Evolutionary conservation across 1,284 basidiomycete genomes (phyloP).

Genomic region (Apiotrichum veenhuisii): DNA sequence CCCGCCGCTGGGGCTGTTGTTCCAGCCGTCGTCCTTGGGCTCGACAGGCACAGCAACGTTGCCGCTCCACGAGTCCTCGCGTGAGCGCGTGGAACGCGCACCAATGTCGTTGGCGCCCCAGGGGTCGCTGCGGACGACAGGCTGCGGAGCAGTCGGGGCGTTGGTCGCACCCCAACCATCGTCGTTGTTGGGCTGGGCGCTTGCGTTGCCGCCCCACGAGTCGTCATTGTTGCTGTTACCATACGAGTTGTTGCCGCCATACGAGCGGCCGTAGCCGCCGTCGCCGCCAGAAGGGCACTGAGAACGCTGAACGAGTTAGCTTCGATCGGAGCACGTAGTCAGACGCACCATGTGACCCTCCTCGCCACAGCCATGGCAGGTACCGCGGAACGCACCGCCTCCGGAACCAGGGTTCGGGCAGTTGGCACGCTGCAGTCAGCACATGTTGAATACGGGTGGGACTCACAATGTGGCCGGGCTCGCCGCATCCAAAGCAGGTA

Average conservation of each 20-base stretch:
- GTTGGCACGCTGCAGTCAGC: no score
- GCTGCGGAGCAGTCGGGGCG: neutral
- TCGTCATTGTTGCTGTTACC: neutral
- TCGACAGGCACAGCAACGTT: no score
- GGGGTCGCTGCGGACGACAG: neutral
- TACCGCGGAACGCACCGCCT: no score
- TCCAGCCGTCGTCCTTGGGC: neutral
- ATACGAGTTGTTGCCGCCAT: neutral
- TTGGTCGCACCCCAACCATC: neutral
- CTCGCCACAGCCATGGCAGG: no score
- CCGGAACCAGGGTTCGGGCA: no score
- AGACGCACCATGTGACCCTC: no score
- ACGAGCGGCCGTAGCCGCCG: neutral
- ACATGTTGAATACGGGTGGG: no score
- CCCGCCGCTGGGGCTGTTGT: neutral
- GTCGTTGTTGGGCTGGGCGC: neutral
- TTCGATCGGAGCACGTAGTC: neutral
- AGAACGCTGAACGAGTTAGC: neutral
- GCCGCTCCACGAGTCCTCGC: no score
- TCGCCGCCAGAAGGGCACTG: neutral
- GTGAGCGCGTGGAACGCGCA: no score
- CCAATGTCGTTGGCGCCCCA: neutral
- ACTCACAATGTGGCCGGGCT: conserved; percentile 8
- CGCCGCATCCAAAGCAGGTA: conserved; percentile 12
- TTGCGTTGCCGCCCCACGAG: neutral